Conservation (phyloP, 1,284 basidiomycete species). For the Fomitopsis schrenkii region DNA sequence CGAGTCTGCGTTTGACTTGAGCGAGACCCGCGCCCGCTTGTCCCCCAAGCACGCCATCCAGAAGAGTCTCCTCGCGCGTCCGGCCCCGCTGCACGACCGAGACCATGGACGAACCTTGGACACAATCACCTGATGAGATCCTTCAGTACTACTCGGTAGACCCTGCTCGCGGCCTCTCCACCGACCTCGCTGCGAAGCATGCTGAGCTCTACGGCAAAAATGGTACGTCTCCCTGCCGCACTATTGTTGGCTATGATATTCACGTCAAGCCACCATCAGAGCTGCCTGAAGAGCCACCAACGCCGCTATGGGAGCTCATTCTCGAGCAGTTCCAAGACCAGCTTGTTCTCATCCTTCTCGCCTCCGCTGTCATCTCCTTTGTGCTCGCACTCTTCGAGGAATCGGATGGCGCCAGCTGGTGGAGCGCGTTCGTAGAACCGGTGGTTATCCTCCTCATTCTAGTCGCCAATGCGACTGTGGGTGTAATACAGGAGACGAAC, state of each 20-base stretch:
- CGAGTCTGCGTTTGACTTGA: background rate
- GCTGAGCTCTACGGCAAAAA: slow-evolving; percentile 83
- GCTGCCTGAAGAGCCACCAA: slow-evolving; percentile 85
- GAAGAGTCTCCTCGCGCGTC: background rate
- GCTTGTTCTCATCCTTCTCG: slow-evolving; percentile 91
- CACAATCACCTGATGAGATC: slow-evolving; percentile 56
- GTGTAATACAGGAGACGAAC: slow-evolving; percentile 92
- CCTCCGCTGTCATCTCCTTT: slow-evolving; percentile 88
- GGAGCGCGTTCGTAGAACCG: slow-evolving; percentile 89
- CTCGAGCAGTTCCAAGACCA: slow-evolving; percentile 98
- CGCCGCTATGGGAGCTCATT: slow-evolving; percentile 90
- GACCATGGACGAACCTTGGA: slow-evolving; percentile 71
- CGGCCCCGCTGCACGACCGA: background rate
- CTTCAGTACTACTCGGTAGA: slow-evolving; percentile 65
- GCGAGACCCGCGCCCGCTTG: background rate
- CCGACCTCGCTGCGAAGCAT: slow-evolving; percentile 65
- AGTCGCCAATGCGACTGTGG: slow-evolving; percentile 90
- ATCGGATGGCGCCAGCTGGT: slow-evolving; percentile 58
- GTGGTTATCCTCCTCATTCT: slow-evolving; percentile 91
- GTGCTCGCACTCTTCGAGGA: slow-evolving; percentile 85
- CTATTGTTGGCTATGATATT: background rate
- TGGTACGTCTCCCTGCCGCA: slow-evolving; percentile 43
- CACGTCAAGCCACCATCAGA: slow-evolving; percentile 41
- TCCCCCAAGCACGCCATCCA: background rate
- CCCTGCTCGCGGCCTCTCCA: slow-evolving; percentile 48